These are phyloP conservation scores for Madurella fahalii DNA, from an alignment of 2,329 filamentous ascomycete genomes.

Conservation along the genomic window DNA sequence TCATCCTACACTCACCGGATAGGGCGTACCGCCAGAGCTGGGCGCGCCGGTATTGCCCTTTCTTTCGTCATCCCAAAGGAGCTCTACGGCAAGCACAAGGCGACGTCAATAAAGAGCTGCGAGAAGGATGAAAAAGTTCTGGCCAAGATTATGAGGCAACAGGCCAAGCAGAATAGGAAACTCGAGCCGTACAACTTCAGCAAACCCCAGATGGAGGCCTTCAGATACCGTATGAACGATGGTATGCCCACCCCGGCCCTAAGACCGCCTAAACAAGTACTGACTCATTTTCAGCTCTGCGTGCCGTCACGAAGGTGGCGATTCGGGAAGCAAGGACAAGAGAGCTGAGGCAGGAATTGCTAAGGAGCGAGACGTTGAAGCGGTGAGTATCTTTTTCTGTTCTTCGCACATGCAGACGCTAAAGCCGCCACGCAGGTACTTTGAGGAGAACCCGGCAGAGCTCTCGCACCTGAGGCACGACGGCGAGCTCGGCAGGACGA, in stretches of 20 bases:
- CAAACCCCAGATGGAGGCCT: slow-evolving; percentile 88
- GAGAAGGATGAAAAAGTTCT: slow-evolving; percentile 84
- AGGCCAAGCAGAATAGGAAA: slow-evolving; percentile 72
- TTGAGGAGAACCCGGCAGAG: slow-evolving; percentile 93
- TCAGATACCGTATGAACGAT: slow-evolving; percentile 92
- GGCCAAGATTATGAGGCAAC: slow-evolving; percentile 72
- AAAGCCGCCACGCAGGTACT: slow-evolving; percentile 53
- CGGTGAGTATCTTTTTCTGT: slow-evolving; percentile 35
- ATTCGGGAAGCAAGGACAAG: slow-evolving; percentile 85
- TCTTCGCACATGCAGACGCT: background rate
- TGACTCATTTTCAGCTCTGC: slow-evolving; percentile 41
- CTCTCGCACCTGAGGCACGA: slow-evolving; percentile 86
- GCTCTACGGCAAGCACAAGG: slow-evolving; percentile 82
- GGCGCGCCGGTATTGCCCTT: slow-evolving; percentile 89
- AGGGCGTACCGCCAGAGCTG: slow-evolving; percentile 85
- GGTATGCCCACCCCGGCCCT: slow-evolving; percentile 33
- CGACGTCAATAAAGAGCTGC: slow-evolving; percentile 70
- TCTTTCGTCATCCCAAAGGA: slow-evolving; percentile 86
- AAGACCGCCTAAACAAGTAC: too few relatives aligned
- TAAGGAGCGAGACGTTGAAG: slow-evolving; percentile 92
- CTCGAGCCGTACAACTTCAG: slow-evolving; percentile 92
- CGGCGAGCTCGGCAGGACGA: slow-evolving; percentile 73
- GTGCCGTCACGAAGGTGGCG: slow-evolving; percentile 83
- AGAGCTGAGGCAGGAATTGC: slow-evolving; percentile 81
- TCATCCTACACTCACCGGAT: slow-evolving; percentile 98